Base-by-base conservation (phyloP, 768 basidiomycete genomes). In the Phlegmacium glaucopus region DNA sequence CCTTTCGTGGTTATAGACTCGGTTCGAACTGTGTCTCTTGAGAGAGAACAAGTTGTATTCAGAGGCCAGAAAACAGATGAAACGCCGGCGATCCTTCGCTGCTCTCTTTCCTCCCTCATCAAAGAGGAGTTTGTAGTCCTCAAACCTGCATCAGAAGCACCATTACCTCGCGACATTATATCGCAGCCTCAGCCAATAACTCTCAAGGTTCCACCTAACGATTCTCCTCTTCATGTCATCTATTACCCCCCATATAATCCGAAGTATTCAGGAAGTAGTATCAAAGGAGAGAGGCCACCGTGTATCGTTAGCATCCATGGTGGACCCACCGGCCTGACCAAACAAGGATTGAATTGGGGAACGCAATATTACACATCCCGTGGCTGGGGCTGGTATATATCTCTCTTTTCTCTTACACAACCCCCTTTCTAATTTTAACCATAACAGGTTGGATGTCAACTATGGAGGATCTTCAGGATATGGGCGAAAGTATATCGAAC, bases 391-490 rank as follows among this genome's bases (percentile, higher is more conserved):
- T 87, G 82, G 85, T 83, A 51, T 45, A 60, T 44, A 9, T 22
- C 25, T 9, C 34, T 29, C 6, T 29, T 2, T 28, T 43, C 25
- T 17, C 9, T 25, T 9, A 26, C 18, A 13, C 18, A 13, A 10
- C 10, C 16, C 38, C 16, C 26, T 47, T 34, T 41, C 22, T 46
- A 5, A 30, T 15, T 4, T 69, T 51, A 0, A 44, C 22, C 22
- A 22, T 45, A 32, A 41, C 49, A 79, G 83, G 76, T 50, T 85
- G 29, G 83, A 84, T 46, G 84, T 90, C 38, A 83, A 90, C 53
- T 83, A 87, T 50, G 75, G 84, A 1, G 88, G 87, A 1, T 84
- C 83, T 1, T 77, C 77, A 6, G 82, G 87, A 0, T 87, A 83
- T 56, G 88, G 88, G 0, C 74, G 83, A 4, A 65, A 68, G 40